A percentile compares a stretch with the other conserved stretches of the same genome.
Evolutionary conservation across 192 early-diverging fungal genomes (phyloP).

Genomic region (Rhizophagus sp.): DNA sequence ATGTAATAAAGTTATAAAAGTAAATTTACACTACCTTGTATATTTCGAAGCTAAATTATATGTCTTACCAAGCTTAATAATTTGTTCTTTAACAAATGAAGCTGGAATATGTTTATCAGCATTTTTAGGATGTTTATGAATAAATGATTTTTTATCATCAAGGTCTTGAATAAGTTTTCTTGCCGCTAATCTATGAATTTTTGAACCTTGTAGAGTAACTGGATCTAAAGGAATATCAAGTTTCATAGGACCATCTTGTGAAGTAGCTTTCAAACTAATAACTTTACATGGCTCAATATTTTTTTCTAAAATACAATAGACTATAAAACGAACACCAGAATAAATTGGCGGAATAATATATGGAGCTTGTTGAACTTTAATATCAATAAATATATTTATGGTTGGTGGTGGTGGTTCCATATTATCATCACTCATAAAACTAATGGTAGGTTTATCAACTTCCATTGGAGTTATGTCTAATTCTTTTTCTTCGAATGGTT

Average conservation of each 20-base stretch:
- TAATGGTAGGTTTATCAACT: background rate
- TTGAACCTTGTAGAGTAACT: conserved; percentile 5
- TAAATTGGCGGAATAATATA: conserved; percentile 19
- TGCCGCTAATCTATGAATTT: conserved; percentile 26
- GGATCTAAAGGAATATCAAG: conserved; percentile 11
- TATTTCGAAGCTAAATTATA: conserved; percentile 15
- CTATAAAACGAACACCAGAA: conserved; percentile 1
- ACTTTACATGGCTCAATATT: background rate
- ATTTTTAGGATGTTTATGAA: conserved; percentile 23
- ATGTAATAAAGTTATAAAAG: too few relatives aligned
- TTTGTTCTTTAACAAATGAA: background rate
- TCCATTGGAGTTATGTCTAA: too few relatives aligned
- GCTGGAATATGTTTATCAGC: background rate
- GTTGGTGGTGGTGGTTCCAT: background rate
- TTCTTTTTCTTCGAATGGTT: background rate
- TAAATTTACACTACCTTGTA: conserved; percentile 19
- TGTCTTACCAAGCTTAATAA: conserved; percentile 1
- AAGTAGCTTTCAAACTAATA: conserved; percentile 3
- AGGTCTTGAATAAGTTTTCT: conserved; percentile 28
- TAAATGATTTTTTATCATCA: conserved; percentile 6
- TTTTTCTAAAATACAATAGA: conserved; percentile 13
- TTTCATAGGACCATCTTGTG: conserved; percentile 6
- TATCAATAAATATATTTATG: background rate
- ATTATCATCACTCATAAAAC: background rate
- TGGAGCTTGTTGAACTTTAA: conserved; percentile 22